These are phyloP conservation scores for Leccinum incarnatum DNA, from an alignment of 768 basidiomycete species.

Conservation along the genomic window DNA sequence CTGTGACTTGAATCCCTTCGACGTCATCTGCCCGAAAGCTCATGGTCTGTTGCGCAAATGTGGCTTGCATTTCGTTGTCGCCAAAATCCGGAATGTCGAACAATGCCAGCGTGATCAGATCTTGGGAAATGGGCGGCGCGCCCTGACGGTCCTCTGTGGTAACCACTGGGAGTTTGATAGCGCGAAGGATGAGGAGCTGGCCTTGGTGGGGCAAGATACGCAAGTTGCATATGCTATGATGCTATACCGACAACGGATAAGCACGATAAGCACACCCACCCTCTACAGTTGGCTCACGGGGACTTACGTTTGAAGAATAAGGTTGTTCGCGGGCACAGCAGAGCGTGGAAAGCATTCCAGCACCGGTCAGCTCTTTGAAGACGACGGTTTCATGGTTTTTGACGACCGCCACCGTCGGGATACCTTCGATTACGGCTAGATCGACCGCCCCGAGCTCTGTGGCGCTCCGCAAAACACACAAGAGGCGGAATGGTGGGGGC, in stretches of 20 bases:
- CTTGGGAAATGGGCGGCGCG: conserved; percentile 21
- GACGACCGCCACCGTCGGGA: conserved; percentile 42
- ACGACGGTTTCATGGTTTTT: conserved; percentile 42
- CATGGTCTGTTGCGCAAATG: conserved; percentile 25
- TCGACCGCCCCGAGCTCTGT: conserved; percentile 37
- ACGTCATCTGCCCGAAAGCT: conserved; percentile 33
- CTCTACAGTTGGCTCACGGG: no score
- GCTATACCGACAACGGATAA: conserved; percentile 30
- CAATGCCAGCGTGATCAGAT: conserved; percentile 31
- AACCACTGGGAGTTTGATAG: conserved; percentile 25
- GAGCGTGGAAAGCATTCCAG: conserved; percentile 36
- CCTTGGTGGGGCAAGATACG: conserved; percentile 51
- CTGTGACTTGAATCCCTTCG: conserved; percentile 35
- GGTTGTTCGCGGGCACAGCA: conserved; percentile 35
- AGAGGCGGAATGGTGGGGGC: conserved; percentile 40
- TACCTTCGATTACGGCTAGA: conserved; percentile 42
- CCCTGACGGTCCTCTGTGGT: conserved; percentile 5
- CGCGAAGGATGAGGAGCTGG: conserved; percentile 51
- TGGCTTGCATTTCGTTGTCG: conserved; percentile 26
- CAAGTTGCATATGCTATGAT: conserved; percentile 49
- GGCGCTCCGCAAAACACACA: conserved; percentile 38
- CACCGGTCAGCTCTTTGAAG: conserved; percentile 40
- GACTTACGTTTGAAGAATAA: conserved; percentile 28
- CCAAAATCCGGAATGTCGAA: conserved; percentile 32
- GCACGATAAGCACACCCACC: conserved; percentile 8